Base-by-base conservation (phyloP, 2,329 filamentous ascomycete genomes). In the Ophiostoma pallidulum region DNA sequence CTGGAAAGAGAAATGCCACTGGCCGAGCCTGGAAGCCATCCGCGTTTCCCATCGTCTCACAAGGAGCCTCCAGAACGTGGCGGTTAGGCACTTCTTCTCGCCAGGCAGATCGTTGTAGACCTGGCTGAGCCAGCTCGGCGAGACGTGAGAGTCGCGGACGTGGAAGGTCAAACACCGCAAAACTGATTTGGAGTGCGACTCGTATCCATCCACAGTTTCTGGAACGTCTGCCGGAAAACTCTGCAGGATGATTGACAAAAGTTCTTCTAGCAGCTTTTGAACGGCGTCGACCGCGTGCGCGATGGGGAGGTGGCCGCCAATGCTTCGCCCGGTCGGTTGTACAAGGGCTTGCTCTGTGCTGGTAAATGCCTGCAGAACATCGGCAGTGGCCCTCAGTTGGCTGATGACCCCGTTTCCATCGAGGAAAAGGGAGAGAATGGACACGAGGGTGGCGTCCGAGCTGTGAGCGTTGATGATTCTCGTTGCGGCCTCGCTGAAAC, bases 31-130 rank as follows among this genome's bases (percentile, higher is more conserved):
- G 3, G 10, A 16, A 3, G 29, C 13, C 22, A 33, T 9, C 29
- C 22, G 14, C 12, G 28, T 44, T 19, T 28, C 31, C 6, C 28
- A 12, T 2, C 7, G 33, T 13, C 14, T 16, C 18, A 22, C 14
- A 2, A 43, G n/a, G 4, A 43, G 14, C 19, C 9, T 22, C 46
- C 46, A 48, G 33, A 33, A 48, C 8, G 26, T 26, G 18, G 40
- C 26, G 8, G 46, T 48, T 24, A 48, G 22, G 33, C 19, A 10
- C 28, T 48, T 48, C 28, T 48, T 41, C 26, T 26, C 33, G 7
- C 39, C 32, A 3, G 46, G 19, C 24, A 48, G 22, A 2, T 20
- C n/a, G 18, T 38, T 32, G 46, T 48, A 48, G 18, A 37, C 19
- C 3, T 31, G 8, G n/a, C 38, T 19, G 9, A 48, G 36, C 29